Percentiles rank a stretch among this genome's conserved stretches.
phyloP scores from a whole-genome alignment of 495 filamentous ascomycete species.

The Amniculicola lignicola region DNA sequence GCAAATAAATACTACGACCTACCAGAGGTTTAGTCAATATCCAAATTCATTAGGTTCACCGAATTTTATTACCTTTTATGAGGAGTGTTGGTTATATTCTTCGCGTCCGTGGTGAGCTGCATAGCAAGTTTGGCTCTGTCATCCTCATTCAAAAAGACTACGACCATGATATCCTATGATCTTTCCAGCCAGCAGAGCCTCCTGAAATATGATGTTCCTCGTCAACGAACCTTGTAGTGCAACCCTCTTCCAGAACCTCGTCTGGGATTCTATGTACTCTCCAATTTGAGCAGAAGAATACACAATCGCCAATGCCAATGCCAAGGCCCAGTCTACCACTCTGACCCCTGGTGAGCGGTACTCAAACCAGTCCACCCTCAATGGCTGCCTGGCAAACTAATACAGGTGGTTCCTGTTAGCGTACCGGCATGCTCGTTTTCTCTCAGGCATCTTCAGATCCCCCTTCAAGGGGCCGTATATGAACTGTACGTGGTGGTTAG shows the following conservation, averaged over 20 bases:
- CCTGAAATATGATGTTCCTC: neutral
- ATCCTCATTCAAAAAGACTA: conserved; percentile 15
- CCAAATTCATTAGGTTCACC: neutral
- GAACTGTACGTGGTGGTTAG: neutral
- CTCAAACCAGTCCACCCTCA: conserved; percentile 5
- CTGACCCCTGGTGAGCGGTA: neutral
- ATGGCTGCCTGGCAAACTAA: too few species aligned
- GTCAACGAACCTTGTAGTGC: conserved; percentile 6
- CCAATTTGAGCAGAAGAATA: conserved; percentile 9
- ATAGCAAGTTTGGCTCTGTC: conserved; percentile 10
- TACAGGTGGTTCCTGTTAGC: too few species aligned
- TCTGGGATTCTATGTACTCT: conserved; percentile 14
- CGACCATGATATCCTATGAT: conserved; percentile 9
- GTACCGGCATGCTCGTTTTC: too few species aligned
- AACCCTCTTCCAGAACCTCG: conserved; percentile 11
- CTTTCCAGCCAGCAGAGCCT: conserved; percentile 2
- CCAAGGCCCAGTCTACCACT: conserved; percentile 13
- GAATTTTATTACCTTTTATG: conserved; percentile 9
- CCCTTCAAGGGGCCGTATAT: too few species aligned
- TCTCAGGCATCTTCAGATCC: too few species aligned
- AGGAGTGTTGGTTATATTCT: conserved; percentile 17
- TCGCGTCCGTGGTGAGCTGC: conserved; percentile 10
- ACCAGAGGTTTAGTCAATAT: neutral
- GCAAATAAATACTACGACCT: conserved; percentile 1
- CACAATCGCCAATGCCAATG: neutral